phyloP scores from a whole-genome alignment of 1,139 yeast species.

The Sugiyamaella xylanicola region DNA sequence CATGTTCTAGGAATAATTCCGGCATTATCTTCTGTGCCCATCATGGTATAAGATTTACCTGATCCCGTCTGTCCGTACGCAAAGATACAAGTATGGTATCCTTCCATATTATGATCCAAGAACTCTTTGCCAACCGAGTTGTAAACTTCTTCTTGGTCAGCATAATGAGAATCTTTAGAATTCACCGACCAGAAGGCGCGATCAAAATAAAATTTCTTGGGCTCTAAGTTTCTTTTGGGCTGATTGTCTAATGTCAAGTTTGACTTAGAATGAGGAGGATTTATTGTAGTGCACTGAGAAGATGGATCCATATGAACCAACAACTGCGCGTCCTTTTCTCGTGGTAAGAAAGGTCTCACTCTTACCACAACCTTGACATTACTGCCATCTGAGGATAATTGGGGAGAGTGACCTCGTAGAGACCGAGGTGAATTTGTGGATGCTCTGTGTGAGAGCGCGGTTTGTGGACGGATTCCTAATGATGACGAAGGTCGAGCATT shows the following conservation, averaged over 20 bases:
- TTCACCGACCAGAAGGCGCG: conserved; percentile 62
- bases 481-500: conserved; percentile 8
- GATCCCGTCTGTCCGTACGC: conserved; percentile 80
- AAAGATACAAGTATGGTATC: conserved; percentile 72
- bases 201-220: conserved; percentile 54
- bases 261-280: conserved; percentile 1
- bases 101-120: conserved; percentile 64
- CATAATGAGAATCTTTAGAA: conserved; percentile 42
- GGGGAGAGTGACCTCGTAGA: conserved; percentile 2
- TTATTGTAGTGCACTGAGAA: conserved; percentile 25
- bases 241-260: conserved; percentile 3
- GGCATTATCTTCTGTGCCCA: conserved; percentile 55
- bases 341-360: conserved; percentile 42
- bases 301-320: conserved; percentile 36
- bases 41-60: conserved; percentile 76
- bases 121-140: conserved; percentile 57
- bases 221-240: conserved; percentile 31
- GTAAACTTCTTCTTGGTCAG: conserved; percentile 56
- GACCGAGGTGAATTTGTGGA: neutral
- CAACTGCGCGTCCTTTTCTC: conserved; percentile 35
- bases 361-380: conserved; percentile 46
- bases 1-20: conserved; percentile 59
- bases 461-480: conserved; percentile 13
- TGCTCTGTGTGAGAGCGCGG: conserved; percentile 13
- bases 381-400: conserved; percentile 26